phyloP scores from a whole-genome alignment of 768 basidiomycete species.

The Cyathus striatus region DNA sequence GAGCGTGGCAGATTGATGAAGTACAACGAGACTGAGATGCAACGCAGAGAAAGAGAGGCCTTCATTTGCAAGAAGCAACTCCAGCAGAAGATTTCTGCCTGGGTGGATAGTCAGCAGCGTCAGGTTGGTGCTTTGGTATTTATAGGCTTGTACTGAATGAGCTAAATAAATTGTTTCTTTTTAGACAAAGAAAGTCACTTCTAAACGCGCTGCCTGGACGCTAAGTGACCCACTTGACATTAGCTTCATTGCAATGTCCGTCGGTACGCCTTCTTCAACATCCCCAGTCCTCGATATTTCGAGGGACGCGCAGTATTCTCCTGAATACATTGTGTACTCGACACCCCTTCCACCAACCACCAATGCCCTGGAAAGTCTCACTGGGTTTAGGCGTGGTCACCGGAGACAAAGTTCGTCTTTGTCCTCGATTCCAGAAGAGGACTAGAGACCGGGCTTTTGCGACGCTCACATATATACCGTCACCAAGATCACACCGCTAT shows the following conservation, averaged over 20 bases:
- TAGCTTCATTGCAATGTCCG: no score
- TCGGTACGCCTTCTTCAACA: no score
- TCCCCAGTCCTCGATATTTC: no score
- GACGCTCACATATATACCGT: not conserved
- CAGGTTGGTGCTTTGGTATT: no score
- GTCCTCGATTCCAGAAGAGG: slow-evolving; percentile 22
- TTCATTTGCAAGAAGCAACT: slow-evolving; percentile 44
- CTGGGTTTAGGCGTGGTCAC: slow-evolving; percentile 16
- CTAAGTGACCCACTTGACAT: not conserved
- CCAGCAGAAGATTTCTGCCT: not conserved
- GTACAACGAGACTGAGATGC: slow-evolving; percentile 38
- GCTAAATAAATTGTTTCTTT: no score
- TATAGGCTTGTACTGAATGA: no score
- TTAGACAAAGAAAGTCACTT: no score
- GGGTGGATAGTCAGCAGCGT: no score
- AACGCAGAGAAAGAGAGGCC: slow-evolving; percentile 47
- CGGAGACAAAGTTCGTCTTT: slow-evolving; percentile 16
- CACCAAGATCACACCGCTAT: not conserved
- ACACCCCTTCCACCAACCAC: no score
- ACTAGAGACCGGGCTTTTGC: slow-evolving; percentile 7
- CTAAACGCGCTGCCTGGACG: not conserved
- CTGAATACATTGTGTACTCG: no score
- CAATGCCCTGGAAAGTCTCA: no score
- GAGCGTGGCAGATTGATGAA: slow-evolving; percentile 36
- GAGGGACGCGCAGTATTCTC: no score